Conservation (phyloP, 2,329 filamentous ascomycete genomes). For the Stachybotrys chlorohalonatus region DNA sequence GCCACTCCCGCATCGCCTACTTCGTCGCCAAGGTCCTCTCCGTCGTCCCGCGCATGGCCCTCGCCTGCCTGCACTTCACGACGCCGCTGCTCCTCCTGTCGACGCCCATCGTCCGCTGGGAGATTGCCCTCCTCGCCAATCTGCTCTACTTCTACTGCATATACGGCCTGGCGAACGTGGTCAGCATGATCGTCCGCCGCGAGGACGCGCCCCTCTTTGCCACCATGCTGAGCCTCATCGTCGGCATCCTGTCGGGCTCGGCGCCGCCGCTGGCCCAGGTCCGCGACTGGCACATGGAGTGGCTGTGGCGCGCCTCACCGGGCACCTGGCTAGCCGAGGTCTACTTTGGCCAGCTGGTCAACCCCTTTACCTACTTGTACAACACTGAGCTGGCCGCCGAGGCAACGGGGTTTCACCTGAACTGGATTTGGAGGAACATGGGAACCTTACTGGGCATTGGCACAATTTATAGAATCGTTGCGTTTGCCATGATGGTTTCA, state of each 20-base stretch:
- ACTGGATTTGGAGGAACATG: conserved; percentile 35
- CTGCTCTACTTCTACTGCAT: conserved; percentile 49
- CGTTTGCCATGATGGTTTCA: conserved; percentile 17
- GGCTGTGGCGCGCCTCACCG: conserved; percentile 45
- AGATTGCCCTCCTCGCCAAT: conserved; percentile 38
- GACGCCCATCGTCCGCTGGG: conserved; percentile 40
- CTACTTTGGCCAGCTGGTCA: conserved; percentile 43
- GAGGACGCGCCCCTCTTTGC: conserved; percentile 49
- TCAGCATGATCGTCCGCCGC: conserved; percentile 44
- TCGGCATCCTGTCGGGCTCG: conserved; percentile 44
- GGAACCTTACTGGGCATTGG: conserved; percentile 33
- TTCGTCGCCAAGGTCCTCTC: conserved; percentile 46
- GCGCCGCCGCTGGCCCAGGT: conserved; percentile 40
- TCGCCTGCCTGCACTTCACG: conserved; percentile 46
- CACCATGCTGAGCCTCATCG: conserved; percentile 43
- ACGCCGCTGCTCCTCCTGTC: conserved; percentile 38
- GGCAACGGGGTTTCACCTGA: conserved; percentile 34
- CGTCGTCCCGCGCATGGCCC: conserved; percentile 39
- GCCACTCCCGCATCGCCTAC: conserved; percentile 46
- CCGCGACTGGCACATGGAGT: conserved; percentile 40
- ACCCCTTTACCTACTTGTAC: conserved; percentile 41
- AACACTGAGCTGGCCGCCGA: conserved; percentile 34
- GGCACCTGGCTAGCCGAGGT: conserved; percentile 48
- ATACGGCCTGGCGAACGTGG: conserved; percentile 42
- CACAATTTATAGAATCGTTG: conserved; percentile 33